Evolutionary conservation across 23 red algal genomes (phyloP), one percentile per base, ranked within the genome.

Genomic region (Gracilaria vermiculophylla): DNA sequence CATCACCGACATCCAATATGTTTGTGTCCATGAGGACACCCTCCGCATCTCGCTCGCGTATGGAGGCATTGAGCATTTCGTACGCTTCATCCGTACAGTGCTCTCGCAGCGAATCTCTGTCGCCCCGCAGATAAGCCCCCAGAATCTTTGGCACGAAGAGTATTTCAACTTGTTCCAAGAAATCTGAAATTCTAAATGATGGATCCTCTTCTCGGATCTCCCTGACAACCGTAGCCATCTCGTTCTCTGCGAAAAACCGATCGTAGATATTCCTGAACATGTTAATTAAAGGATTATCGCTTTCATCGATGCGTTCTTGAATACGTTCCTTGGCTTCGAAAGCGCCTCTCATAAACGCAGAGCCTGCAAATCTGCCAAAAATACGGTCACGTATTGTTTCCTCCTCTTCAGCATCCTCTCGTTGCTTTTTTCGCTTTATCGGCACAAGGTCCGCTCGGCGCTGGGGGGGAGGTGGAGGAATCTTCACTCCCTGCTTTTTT

Each of bases 211-310:
- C 86, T 29, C 96, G 92, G 69, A 98, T 98, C 37, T 94, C 96
- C 40, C 96, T 64, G 15, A 98, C 78, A 20, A 98, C 96, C 89
- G 90, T 91, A 5, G 72, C 96, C 96, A 95, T 95, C 60, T 98
- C 96, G 67, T 93, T 98, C 87, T 98, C 96, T 7, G 92, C 92
- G 80, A 98, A 98, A 21, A 98, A 39, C 11, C 96, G 92, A 79
- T 94, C 95, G 81, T 98, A 92, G 10, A 98, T 91, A 69, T 88
- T 92, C 28, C 96, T 82, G 44, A 94, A 87, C 39, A 92, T 83
- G 42, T 92, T 92, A 53, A 95, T 84, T 1, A 98, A 69, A 24
- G 92, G 96, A 76, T 95, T 90, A 60, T 98, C 92, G n/a, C 69
- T 82, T 81, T 98, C 96, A 73, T 98, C 96, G 10, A 98, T 85